phyloP scores from a whole-genome alignment of 768 basidiomycete species.

The Tylopilus sp. region DNA sequence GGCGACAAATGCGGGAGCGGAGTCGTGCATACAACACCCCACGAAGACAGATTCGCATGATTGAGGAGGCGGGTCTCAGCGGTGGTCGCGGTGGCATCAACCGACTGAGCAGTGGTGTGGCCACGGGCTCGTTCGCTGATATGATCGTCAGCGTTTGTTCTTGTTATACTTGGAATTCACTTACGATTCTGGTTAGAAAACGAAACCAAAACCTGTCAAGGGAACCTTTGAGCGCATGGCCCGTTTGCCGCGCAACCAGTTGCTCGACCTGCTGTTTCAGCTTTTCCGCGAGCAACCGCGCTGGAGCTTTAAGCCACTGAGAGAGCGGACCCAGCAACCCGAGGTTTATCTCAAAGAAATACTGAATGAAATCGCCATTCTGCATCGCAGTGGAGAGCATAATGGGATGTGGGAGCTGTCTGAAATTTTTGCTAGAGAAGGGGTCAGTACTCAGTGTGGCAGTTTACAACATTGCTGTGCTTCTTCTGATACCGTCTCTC shows the following conservation, averaged over 20 bases:
- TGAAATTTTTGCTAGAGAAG: constrained; percentile 64
- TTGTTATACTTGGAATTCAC: background rate
- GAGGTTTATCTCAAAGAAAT: constrained; percentile 86
- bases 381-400: constrained; percentile 77
- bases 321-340: constrained; percentile 82
- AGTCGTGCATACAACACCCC: constrained; percentile 66
- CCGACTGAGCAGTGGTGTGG: constrained; percentile 72
- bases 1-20: constrained; percentile 69
- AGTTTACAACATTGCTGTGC: background rate
- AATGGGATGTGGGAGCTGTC: constrained; percentile 81
- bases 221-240: constrained; percentile 84
- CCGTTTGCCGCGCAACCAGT: constrained; percentile 86
- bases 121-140: constrained; percentile 56
- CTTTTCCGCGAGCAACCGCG: constrained; percentile 76
- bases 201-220: constrained; percentile 64
- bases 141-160: constrained; percentile 53
- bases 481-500: constrained; percentile 4
- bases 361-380: constrained; percentile 67
- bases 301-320: constrained; percentile 76
- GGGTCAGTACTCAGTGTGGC: constrained; percentile 46
- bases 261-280: constrained; percentile 77
- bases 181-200: constrained; percentile 38
- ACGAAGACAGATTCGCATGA: constrained; percentile 61
- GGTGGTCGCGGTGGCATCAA: constrained; percentile 75
- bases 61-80: constrained; percentile 65